Percentiles rank a stretch among this genome's conserved stretches.
These are phyloP conservation scores for Alternaria consortialis DNA, from an alignment of 2,329 filamentous ascomycete genomes.

Conservation along the genomic window DNA sequence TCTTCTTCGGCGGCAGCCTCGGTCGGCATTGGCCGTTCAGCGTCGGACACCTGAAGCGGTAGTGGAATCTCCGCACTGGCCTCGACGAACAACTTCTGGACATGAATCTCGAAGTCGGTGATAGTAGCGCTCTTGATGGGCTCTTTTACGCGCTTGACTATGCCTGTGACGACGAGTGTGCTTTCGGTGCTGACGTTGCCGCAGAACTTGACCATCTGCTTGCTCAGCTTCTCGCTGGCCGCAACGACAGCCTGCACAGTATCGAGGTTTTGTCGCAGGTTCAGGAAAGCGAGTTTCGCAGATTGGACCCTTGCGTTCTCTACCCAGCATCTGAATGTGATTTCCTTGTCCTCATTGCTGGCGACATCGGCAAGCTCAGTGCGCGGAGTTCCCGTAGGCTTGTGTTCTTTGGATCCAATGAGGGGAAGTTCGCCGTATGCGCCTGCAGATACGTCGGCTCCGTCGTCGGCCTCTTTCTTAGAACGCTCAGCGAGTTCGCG, in stretches of 20 bases:
- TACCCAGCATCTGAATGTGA: conserved; percentile 81
- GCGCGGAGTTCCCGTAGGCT: conserved; percentile 63
- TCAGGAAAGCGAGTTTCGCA: conserved; percentile 90
- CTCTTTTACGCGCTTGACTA: conserved; percentile 82
- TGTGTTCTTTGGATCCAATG: conserved; percentile 61
- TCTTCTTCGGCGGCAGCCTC: conserved; percentile 59
- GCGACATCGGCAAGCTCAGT: conserved; percentile 63
- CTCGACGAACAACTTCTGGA: conserved; percentile 83
- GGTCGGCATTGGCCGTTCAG: conserved; percentile 59
- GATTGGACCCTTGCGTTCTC: conserved; percentile 89
- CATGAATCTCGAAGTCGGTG: conserved; percentile 83
- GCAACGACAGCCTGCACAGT: conserved; percentile 83
- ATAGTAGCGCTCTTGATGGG: conserved; percentile 89
- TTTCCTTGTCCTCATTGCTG: conserved; percentile 53
- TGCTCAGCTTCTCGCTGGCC: conserved; percentile 69
- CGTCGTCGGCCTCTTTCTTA: conserved; percentile 70
- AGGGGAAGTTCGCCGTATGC: conserved; percentile 79
- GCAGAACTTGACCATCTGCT: conserved; percentile 95
- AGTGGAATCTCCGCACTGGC: conserved; percentile 68
- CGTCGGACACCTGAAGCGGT: conserved; percentile 67
- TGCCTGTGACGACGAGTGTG: conserved; percentile 81
- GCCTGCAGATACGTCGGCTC: conserved; percentile 72
- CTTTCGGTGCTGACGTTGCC: conserved; percentile 79
- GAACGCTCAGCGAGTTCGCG: conserved; percentile 61
- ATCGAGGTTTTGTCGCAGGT: conserved; percentile 78